Evolutionary conservation across 2,329 filamentous ascomycete species (phyloP).

Genomic region (Arthrobotrys pseudoclavata): DNA sequence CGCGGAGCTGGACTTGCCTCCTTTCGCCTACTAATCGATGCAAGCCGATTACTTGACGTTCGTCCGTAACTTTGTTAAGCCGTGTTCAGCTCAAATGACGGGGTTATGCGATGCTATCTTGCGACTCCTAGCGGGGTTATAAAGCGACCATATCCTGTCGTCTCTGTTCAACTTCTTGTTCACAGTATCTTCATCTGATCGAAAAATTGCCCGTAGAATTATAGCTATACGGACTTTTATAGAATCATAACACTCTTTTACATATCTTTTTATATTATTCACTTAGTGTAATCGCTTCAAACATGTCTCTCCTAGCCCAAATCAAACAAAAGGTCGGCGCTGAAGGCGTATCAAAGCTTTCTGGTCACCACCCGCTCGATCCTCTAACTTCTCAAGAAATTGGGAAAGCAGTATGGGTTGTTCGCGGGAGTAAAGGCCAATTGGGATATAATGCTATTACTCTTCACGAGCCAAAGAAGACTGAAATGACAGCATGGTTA

Average conservation of each 20-base stretch:
- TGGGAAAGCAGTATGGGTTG: constrained; percentile 75
- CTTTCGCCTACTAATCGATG: constrained; percentile 23
- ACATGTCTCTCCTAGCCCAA: constrained; percentile 36
- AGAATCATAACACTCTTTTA: not conserved
- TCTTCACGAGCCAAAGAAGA: constrained; percentile 86
- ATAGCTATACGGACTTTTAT: not conserved
- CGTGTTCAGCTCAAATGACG: constrained; percentile 19
- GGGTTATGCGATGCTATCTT: constrained; percentile 35
- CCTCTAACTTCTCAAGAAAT: constrained; percentile 82
- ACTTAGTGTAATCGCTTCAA: not conserved
- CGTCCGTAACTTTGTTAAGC: not conserved
- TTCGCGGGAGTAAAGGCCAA: constrained; percentile 78
- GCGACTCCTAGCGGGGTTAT: constrained; percentile 29
- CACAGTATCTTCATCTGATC: not conserved
- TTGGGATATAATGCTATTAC: constrained; percentile 90
- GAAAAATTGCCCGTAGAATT: not conserved
- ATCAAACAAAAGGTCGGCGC: constrained; percentile 40
- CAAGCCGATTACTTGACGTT: constrained; percentile 2
- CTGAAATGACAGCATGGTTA: constrained; percentile 84
- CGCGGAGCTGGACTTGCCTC: constrained; percentile 24
- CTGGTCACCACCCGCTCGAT: constrained; percentile 78
- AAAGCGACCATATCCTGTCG: constrained; percentile 24
- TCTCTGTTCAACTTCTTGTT: constrained; percentile 10
- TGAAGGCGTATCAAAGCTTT: constrained; percentile 15
- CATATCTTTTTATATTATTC: constrained; percentile 7